These are phyloP conservation scores for Brettanomyces bruxellensis DNA, from an alignment of 805 yeast species.

Conservation along the genomic window DNA sequence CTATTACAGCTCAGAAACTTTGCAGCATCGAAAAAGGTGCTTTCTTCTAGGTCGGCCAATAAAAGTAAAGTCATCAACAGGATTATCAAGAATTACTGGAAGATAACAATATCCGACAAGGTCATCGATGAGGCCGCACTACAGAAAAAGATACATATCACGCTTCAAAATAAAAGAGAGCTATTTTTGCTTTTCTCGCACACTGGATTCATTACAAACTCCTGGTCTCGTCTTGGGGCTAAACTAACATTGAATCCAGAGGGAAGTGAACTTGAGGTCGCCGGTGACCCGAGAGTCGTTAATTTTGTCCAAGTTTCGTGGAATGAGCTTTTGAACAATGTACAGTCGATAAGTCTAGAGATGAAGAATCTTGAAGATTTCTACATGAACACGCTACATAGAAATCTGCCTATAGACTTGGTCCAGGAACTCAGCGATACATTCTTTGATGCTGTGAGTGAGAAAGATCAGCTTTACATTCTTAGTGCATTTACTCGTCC, in stretches of 20 bases:
- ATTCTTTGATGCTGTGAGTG: conserved; percentile 22
- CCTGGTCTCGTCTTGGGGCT: conserved; percentile 29
- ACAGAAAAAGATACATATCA: conserved; percentile 15
- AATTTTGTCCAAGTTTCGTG: conserved; percentile 26
- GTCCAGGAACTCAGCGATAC: conserved; percentile 23
- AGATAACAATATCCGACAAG: conserved; percentile 10
- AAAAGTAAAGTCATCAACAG: conserved; percentile 14
- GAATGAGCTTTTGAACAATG: conserved; percentile 22
- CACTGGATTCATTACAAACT: conserved; percentile 22
- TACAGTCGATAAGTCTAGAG: conserved; percentile 15
- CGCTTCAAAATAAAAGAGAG: conserved; percentile 21
- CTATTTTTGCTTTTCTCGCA: conserved; percentile 24
- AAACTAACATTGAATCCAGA: conserved; percentile 19
- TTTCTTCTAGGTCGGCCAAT: conserved; percentile 4
- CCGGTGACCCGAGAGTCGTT: conserved; percentile 19
- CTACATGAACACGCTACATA: conserved; percentile 9
- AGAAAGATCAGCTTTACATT: conserved; percentile 17
- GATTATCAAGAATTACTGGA: conserved; percentile 20
- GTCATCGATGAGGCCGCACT: conserved; percentile 10
- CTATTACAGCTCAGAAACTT: conserved; percentile 17
- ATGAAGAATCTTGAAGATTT: conserved; percentile 11
- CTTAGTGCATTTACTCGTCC: conserved; percentile 20
- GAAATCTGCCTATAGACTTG: conserved; percentile 16
- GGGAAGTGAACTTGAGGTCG: conserved; percentile 18
- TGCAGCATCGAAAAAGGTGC: conserved; percentile 6